Percentiles rank a stretch among this genome's conserved stretches.
phyloP scores from a whole-genome alignment of 352 stramenopile species.

The Pythium aphanidermatum region DNA sequence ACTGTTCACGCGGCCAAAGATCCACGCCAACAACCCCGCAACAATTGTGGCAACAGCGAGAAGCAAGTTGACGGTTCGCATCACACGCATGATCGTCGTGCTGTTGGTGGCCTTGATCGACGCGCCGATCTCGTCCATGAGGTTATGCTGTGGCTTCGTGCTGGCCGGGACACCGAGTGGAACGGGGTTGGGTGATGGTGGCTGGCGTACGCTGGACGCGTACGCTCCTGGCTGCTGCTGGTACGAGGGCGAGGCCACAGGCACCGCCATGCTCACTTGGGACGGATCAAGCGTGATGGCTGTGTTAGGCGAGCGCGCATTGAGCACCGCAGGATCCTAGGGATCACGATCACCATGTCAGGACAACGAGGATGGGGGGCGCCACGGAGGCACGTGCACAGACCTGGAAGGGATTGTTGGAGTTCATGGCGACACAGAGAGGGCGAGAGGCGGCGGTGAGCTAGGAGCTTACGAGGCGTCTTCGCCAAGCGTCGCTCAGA shows the following conservation, averaged over 20 bases:
- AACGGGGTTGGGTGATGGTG: slow-evolving; percentile 8
- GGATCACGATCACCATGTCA: not conserved
- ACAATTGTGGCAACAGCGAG: slow-evolving; percentile 66
- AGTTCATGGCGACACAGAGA: slow-evolving; percentile 13
- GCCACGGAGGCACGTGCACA: too few species aligned
- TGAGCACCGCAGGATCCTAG: slow-evolving; percentile 24
- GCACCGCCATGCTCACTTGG: slow-evolving; percentile 26
- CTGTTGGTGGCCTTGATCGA: slow-evolving; percentile 83
- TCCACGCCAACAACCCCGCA: slow-evolving; percentile 68
- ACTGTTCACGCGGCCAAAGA: slow-evolving; percentile 67
- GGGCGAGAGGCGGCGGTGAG: not conserved
- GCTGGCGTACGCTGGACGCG: slow-evolving; percentile 8
- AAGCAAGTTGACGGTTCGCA: slow-evolving; percentile 72
- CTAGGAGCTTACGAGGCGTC: slow-evolving; percentile 1
- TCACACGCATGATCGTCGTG: slow-evolving; percentile 73
- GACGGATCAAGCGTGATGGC: slow-evolving; percentile 10
- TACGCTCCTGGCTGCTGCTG: slow-evolving; percentile 23
- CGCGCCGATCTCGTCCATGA: slow-evolving; percentile 80
- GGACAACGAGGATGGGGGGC: too few species aligned
- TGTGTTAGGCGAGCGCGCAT: slow-evolving; percentile 13
- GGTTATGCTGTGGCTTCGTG: slow-evolving; percentile 37
- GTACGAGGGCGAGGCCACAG: slow-evolving; percentile 28
- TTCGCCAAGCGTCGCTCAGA: not conserved
- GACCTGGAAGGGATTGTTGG: slow-evolving; percentile 26
- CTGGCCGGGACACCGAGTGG: slow-evolving; percentile 13